Evolutionary conservation across 1,139 yeast genomes (phyloP).

Genomic region (Yamadazyma spencermartinsiae): DNA sequence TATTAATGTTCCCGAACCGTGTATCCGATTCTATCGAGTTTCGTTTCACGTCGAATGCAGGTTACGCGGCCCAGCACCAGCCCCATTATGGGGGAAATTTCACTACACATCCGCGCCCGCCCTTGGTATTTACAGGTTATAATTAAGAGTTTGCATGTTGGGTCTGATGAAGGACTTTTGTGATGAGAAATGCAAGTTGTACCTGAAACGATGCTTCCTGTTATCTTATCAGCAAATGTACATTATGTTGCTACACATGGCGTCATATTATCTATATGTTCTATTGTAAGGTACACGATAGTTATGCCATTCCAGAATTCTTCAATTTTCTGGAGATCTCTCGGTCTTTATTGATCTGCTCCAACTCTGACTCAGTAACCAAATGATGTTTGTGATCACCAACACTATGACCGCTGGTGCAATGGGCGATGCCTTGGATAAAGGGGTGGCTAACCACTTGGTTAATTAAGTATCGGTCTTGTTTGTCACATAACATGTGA

Average conservation of each 20-base stretch:
- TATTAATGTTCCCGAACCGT: no score
- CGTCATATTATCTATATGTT: background rate
- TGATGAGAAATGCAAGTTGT: background rate
- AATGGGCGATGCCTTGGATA: conserved; percentile 27
- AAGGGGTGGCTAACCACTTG: conserved; percentile 34
- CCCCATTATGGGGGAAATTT: no score
- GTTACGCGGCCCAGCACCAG: no score
- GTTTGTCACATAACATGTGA: conserved; percentile 33
- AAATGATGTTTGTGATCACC: conserved; percentile 55
- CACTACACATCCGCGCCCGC: no score
- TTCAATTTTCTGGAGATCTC: conserved; percentile 30
- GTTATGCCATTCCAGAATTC: conserved; percentile 16
- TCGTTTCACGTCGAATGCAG: no score
- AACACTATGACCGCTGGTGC: conserved; percentile 22
- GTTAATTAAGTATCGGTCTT: conserved; percentile 28
- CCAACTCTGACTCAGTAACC: conserved; percentile 55
- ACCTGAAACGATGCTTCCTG: background rate
- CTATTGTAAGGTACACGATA: background rate
- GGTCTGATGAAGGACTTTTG: no score
- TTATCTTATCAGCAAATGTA: background rate
- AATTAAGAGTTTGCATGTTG: background rate
- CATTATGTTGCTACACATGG: no score
- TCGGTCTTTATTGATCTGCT: conserved; percentile 40
- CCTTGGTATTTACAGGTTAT: background rate
- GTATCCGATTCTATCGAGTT: no score